These are phyloP conservation scores for Raffaelea arxii DNA, from an alignment of 2,329 filamentous ascomycete species.

Conservation along the genomic window DNA sequence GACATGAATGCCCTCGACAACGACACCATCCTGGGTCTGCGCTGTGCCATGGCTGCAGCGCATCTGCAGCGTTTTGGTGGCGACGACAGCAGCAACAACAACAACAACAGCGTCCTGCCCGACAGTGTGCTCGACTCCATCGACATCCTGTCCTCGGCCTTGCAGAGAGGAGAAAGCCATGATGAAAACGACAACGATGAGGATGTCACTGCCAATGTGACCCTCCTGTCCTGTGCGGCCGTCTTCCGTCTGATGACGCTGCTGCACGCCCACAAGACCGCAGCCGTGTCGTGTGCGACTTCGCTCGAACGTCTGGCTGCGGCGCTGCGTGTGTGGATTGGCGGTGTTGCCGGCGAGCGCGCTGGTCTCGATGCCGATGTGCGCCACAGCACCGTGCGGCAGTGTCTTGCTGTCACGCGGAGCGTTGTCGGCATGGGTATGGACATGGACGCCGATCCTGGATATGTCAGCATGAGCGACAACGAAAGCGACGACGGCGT, in stretches of 20 bases:
- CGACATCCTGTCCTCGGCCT: constrained; percentile 33
- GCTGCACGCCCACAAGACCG: constrained; percentile 36
- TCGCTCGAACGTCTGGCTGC: constrained; percentile 49
- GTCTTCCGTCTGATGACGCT: constrained; percentile 48
- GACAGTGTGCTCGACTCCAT: constrained; percentile 37
- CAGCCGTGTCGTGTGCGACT: constrained; percentile 34
- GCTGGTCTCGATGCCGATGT: constrained; percentile 40
- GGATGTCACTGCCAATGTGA: constrained; percentile 29
- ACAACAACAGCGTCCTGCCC: constrained; percentile 19
- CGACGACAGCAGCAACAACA: background rate
- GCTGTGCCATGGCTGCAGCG: constrained; percentile 51
- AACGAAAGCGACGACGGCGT: constrained; percentile 29
- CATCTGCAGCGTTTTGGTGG: constrained; percentile 36
- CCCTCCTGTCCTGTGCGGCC: constrained; percentile 50
- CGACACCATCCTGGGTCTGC: constrained; percentile 47
- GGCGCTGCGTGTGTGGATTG: constrained; percentile 51
- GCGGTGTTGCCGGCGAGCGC: constrained; percentile 38
- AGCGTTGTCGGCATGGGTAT: constrained; percentile 48
- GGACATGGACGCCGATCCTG: constrained; percentile 31
- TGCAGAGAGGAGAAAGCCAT: background rate
- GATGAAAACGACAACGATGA: too few species aligned
- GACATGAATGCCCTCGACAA: constrained; percentile 29
- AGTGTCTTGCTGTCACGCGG: constrained; percentile 46
- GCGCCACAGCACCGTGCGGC: constrained; percentile 44
- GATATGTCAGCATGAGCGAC: constrained; percentile 50